Percentiles rank a stretch among this genome's conserved stretches.
phyloP scores from a whole-genome alignment of 352 stramenopile species.

The Globisporangium uncinulatum region DNA sequence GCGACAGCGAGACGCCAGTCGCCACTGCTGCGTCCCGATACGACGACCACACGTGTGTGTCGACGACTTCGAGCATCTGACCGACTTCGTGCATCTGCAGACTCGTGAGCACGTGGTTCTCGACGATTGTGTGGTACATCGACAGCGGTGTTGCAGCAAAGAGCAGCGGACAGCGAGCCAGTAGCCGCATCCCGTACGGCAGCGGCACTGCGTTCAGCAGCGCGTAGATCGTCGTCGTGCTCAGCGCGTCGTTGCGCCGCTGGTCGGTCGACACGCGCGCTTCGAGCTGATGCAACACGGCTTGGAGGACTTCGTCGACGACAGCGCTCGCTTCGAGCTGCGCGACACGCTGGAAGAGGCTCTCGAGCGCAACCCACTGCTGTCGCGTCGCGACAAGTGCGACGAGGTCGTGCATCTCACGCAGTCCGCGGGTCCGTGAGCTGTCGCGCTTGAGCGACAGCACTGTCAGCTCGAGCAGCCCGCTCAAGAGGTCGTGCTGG shows the following conservation, averaged over 20 bases:
- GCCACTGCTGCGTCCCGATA: conserved; percentile 58
- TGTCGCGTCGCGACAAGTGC: conserved; percentile 34
- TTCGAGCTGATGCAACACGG: conserved; percentile 52
- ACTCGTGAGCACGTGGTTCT: conserved; percentile 59
- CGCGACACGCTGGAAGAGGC: conserved; percentile 33
- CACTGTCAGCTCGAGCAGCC: conserved; percentile 48
- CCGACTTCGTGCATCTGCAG: conserved; percentile 59
- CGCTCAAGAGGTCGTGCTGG: conserved; percentile 32
- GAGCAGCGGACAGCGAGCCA: conserved; percentile 55
- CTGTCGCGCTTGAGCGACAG: conserved; percentile 23
- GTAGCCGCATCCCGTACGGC: conserved; percentile 45
- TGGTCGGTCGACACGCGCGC: conserved; percentile 16
- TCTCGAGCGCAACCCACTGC: conserved; percentile 31
- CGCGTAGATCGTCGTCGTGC: conserved; percentile 57
- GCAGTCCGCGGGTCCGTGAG: conserved; percentile 19
- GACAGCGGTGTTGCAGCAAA: conserved; percentile 58
- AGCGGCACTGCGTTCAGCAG: conserved; percentile 59
- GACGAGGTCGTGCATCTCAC: conserved; percentile 41
- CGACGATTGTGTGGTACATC: conserved; percentile 77
- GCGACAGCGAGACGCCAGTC: conserved; percentile 54
- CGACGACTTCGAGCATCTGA: conserved; percentile 73
- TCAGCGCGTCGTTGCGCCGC: conserved; percentile 41
- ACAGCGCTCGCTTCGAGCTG: conserved; percentile 42
- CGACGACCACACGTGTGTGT: conserved; percentile 76
- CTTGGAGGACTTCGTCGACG: conserved; percentile 23